phyloP scores from a whole-genome alignment of 1,284 basidiomycete species.

The Erythrobasidium hasegawianum region DNA sequence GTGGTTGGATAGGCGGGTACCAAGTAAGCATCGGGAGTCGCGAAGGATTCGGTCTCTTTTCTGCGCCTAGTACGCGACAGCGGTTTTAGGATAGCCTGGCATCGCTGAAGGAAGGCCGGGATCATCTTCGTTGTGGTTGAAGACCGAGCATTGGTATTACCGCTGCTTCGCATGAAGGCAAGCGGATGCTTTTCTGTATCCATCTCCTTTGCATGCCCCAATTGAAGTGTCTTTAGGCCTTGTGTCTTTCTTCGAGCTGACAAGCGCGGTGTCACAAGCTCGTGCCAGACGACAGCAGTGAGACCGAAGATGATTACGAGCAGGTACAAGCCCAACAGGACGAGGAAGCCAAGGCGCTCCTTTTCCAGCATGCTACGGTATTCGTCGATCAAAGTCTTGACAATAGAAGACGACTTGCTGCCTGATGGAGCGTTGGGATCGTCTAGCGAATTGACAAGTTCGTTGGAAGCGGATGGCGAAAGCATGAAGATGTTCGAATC shows the following conservation, averaged over 20 bases:
- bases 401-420: slow-evolving; percentile 49
- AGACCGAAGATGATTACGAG: slow-evolving; percentile 70
- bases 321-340: slow-evolving; percentile 76
- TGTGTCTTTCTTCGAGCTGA: slow-evolving; percentile 50
- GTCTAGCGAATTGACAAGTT: slow-evolving; percentile 53
- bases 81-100: too few relatives aligned
- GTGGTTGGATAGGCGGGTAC: too few relatives aligned
- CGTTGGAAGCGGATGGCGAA: slow-evolving; percentile 64
- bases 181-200: too few relatives aligned
- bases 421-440: slow-evolving; percentile 35
- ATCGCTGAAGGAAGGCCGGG: too few relatives aligned
- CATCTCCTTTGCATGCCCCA: too few relatives aligned
- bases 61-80: too few relatives aligned
- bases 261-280: slow-evolving; percentile 56
- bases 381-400: slow-evolving; percentile 66
- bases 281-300: slow-evolving; percentile 62
- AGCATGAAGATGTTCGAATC: slow-evolving; percentile 70
- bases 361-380: slow-evolving; percentile 70
- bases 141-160: too few relatives aligned
- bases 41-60: too few relatives aligned
- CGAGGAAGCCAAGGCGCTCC: slow-evolving; percentile 73
- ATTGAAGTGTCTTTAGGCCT: too few relatives aligned
- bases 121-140: too few relatives aligned
- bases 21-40: too few relatives aligned
- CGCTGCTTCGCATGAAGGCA: too few relatives aligned